Conservation (phyloP, 2,329 filamentous ascomycete genomes). For the Aspergillus sp. region DNA sequence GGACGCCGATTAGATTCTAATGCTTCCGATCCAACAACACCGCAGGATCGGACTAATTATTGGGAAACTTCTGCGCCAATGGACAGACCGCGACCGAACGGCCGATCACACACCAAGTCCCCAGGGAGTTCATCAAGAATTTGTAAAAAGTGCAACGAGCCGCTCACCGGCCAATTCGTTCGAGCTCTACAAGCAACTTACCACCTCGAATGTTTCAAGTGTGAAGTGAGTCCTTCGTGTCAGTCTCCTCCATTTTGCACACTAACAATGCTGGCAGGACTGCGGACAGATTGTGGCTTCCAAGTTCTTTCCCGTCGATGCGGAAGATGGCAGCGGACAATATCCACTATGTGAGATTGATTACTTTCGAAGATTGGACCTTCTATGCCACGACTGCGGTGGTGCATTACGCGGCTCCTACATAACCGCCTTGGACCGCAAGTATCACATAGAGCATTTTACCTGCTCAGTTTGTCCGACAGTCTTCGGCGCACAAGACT, state of each 20-base stretch:
- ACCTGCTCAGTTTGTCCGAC: conserved; percentile 97
- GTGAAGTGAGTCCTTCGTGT: conserved; percentile 68
- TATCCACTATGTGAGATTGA: conserved; percentile 98
- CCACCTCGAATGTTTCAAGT: conserved; percentile 97
- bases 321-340: conserved; percentile 78
- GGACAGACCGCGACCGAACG: conserved; percentile 43
- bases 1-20: conserved; percentile 38
- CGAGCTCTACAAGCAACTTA: conserved; percentile 91
- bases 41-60: conserved; percentile 34
- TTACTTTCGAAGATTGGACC: conserved; percentile 89
- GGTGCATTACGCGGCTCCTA: conserved; percentile 94
- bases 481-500: conserved; percentile 97
- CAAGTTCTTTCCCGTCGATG: conserved; percentile 97
- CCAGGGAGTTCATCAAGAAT: conserved; percentile 53
- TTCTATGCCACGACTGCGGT: conserved; percentile 90
- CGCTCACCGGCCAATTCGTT: conserved; percentile 93
- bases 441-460: conserved; percentile 99
- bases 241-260: conserved; percentile 14
- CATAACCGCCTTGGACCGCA: conserved; percentile 94
- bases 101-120: conserved; percentile 43
- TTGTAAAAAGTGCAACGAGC: conserved; percentile 84
- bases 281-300: conserved; percentile 96
- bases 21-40: conserved; percentile 26
- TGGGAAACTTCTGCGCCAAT: conserved; percentile 40
- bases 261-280: conserved; percentile 64